Evolutionary conservation across 1,284 basidiomycete species (phyloP), one percentile per base, ranked within the genome.

Genomic region (Sanguinoderma infundibulare): DNA sequence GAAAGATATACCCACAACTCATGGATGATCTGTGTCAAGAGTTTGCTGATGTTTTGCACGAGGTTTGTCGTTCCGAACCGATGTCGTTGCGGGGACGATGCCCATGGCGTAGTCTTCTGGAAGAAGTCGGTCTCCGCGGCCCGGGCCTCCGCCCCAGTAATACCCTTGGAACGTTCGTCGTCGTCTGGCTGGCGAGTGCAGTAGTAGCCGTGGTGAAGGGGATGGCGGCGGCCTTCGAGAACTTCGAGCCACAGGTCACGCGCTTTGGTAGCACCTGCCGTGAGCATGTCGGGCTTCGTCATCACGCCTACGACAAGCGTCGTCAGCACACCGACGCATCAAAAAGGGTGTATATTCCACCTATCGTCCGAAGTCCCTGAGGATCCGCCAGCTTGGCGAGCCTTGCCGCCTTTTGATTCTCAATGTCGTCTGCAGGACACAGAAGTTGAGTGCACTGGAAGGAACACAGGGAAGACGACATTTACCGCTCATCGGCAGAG

Each of bases 121-220:
- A 90, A 90, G 64, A 82, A 89, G 0, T 75, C 60, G 0, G 68
- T 54, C 17, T 84, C 83, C 0, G 73, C 70, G 5, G 61, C 64
- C 46, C 85, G 79, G 0, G 82, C 78, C 17, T 77, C 78, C 0
- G 69, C 56, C 7, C 73, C 71, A 0, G 79, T 73, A 5, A 82
- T 73, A 0, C 73, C 72, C 8, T 70, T 66, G 10, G 69, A 67
- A 0, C 88, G 81, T 61, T 87, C 83, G 2, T 72, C 77, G 63
- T 89, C 87, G 58, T 87, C 81, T 0, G 86, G 84, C n/a, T 89
- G 83, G 38, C 85, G 84, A 38, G 87, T 85, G 51, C 86, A 89
- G 62, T 84, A 89, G 66, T 89, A 90, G 0, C 89, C 89, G 53
- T 86, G 86, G 15, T 68, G 78, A 10, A 88, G 76, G 1, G 35